These are phyloP conservation scores for Cryptococcus jaspeensis DNA, from an alignment of 1,284 basidiomycete species.

Conservation along the genomic window DNA sequence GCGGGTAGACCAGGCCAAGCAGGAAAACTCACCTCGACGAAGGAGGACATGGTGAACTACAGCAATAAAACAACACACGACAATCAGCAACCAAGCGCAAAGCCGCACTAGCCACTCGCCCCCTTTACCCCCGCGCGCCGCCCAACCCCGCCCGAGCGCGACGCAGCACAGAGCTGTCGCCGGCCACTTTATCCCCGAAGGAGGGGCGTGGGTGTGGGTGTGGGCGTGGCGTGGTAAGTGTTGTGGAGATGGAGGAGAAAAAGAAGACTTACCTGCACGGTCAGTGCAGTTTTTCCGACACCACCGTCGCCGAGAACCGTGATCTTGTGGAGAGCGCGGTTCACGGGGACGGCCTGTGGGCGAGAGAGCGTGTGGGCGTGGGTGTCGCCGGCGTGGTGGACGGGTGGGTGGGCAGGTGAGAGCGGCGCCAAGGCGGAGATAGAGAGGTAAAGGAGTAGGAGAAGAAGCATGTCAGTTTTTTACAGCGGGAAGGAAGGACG, in stretches of 20 bases:
- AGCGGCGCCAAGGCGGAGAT: neutral
- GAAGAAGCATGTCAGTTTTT: neutral
- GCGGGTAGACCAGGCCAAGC: neutral
- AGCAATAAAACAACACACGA: too few relatives aligned
- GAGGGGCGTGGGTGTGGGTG: too few relatives aligned
- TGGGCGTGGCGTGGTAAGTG: neutral
- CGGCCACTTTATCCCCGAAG: too few relatives aligned
- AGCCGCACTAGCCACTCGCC: too few relatives aligned
- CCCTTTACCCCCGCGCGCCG: neutral
- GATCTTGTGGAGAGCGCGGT: slow-evolving; percentile 54
- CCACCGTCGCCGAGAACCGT: slow-evolving; percentile 96
- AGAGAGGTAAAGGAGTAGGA: neutral
- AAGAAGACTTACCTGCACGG: slow-evolving; percentile 71
- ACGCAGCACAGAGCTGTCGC: too few relatives aligned
- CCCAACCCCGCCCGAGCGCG: neutral
- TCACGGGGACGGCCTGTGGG: slow-evolving; percentile 14
- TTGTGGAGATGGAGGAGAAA: neutral
- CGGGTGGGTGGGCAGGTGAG: neutral
- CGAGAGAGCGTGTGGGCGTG: neutral
- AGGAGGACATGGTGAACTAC: slow-evolving; percentile 88
- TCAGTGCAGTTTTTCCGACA: slow-evolving; percentile 95
- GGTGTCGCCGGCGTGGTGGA: neutral
- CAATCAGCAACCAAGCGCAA: too few relatives aligned
- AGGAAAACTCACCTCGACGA: slow-evolving; percentile 61
- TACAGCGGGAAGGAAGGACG: neutral